A percentile compares a stretch with the other conserved stretches of the same genome.
These are phyloP conservation scores for Cornus florida DNA, from an alignment of 148 eudicot species.

Conservation along the genomic window DNA sequence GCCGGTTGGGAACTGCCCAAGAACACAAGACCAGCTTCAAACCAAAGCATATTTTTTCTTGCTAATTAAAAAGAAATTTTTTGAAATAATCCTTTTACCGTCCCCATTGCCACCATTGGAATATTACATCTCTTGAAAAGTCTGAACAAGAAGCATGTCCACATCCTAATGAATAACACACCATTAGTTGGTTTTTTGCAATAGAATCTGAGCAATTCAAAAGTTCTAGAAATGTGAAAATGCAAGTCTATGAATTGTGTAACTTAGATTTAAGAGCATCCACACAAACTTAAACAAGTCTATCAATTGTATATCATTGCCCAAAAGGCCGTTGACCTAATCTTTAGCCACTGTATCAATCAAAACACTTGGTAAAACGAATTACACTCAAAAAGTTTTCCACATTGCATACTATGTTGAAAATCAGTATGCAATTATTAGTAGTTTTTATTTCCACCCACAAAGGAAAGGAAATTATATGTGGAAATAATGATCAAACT, in stretches of 20 bases:
- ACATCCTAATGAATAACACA: slow-evolving; percentile 52
- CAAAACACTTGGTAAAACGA: neutral
- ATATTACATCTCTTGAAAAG: slow-evolving; percentile 76
- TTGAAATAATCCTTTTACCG: slow-evolving; percentile 42
- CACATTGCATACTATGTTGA: neutral
- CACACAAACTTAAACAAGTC: neutral
- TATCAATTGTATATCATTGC: neutral
- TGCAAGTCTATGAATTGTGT: neutral
- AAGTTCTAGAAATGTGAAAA: neutral
- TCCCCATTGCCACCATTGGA: slow-evolving; percentile 90
- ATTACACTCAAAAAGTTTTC: neutral
- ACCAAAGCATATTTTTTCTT: neutral
- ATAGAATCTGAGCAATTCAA: neutral
- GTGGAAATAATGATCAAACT: too few relatives aligned
- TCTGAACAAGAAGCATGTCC: slow-evolving; percentile 94
- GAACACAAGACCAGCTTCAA: neutral
- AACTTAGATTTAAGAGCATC: neutral
- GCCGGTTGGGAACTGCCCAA: slow-evolving; percentile 83
- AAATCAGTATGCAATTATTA: neutral
- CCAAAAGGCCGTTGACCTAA: neutral
- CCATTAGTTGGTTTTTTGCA: neutral
- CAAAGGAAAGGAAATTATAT: too few relatives aligned
- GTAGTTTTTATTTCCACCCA: neutral
- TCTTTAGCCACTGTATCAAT: neutral
- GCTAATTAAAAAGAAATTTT: neutral